Evolutionary conservation across 345 rosid genomes (phyloP), one percentile per base, ranked within the genome.

Genomic region (Camelina hispida): DNA sequence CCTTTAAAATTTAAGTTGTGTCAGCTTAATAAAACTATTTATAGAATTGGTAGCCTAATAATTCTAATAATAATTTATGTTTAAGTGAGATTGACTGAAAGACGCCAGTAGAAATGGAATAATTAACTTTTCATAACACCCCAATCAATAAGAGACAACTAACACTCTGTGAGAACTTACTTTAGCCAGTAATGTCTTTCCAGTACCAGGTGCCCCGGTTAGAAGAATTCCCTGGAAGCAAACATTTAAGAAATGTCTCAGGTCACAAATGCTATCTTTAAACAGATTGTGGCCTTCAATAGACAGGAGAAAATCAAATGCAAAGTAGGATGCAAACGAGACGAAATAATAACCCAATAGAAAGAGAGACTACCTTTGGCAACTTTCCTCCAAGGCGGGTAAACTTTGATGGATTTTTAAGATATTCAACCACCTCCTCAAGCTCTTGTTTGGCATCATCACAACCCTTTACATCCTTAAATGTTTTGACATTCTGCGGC

Each of bases 391-490:
- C 98, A 28, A 95, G 98, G 66, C 99, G 96, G 80, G 99, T 95
- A 78, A 95, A 95, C 63, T 95, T 95, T 22, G 94, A 42, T 62
- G 99, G 98, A 78, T 90, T 95, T 80, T 87, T 95, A 0, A 95
- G 90, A 82, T 95, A 95, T 81, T 95, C 99, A 57, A 92, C 99
- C 40, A 95, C 94, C 84, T 95, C 99, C 85, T 90, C 97, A 48
- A 95, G 97, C 84, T 95, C 98, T 85, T 92, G 97, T 82, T 95
- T 95, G 68, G 99, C 99, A 85, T 95, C 99, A 86, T 95, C 98
- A 81, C 99, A 95, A 67, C 99, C 99, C 85, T 92, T 95, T 68
- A 95, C 99, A 85, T 95, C 98, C 88, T 95, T 95, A 79, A 95
- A 95, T 32, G 99, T 95, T 86, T 95, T 95, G 50, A 90, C 93